A percentile compares a stretch with the other conserved stretches of the same genome.
phyloP scores from a whole-genome alignment of 129 eudicot genomes.

The Lonicera japonica region DNA sequence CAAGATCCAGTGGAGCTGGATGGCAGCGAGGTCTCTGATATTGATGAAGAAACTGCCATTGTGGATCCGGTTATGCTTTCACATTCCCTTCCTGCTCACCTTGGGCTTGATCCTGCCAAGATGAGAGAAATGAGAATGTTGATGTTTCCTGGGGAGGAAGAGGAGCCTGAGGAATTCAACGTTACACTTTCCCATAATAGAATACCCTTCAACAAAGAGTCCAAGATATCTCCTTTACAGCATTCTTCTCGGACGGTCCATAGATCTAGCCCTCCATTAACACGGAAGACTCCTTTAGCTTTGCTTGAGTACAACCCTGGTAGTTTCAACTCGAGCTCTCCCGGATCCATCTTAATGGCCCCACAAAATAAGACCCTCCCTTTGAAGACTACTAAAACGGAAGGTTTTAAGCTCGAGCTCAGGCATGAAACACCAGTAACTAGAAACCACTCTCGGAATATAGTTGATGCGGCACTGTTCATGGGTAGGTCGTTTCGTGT shows the following conservation, averaged over 20 bases:
- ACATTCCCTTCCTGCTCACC: slow-evolving; percentile 93
- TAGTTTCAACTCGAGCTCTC: slow-evolving; percentile 46
- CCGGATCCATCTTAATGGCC: slow-evolving; percentile 62
- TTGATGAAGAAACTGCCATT: slow-evolving; percentile 41
- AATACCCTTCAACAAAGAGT: slow-evolving; percentile 32
- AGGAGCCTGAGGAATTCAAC: slow-evolving; percentile 42
- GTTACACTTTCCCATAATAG: slow-evolving; percentile 30
- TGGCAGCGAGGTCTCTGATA: slow-evolving; percentile 42
- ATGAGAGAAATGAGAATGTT: slow-evolving; percentile 82
- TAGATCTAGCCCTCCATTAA: slow-evolving; percentile 34
- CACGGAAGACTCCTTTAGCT: slow-evolving; percentile 86
- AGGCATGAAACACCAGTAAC: slow-evolving; percentile 66
- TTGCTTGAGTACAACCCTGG: slow-evolving; percentile 68
- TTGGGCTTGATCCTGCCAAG: slow-evolving; percentile 88
- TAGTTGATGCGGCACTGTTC: slow-evolving; percentile 83
- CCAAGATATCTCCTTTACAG: slow-evolving; percentile 38
- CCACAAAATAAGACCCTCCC: slow-evolving; percentile 65
- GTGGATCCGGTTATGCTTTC: slow-evolving; percentile 52
- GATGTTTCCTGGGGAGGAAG: slow-evolving; percentile 75
- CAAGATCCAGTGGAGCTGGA: slow-evolving; percentile 37
- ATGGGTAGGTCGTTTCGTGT: slow-evolving; percentile 92
- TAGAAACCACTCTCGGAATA: slow-evolving; percentile 52
- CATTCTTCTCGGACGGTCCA: slow-evolving; percentile 26
- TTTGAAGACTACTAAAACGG: slow-evolving; percentile 48
- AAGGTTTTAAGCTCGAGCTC: slow-evolving; percentile 64